A percentile compares a stretch with the other conserved stretches of the same genome.
Evolutionary conservation across 2,329 filamentous ascomycete genomes (phyloP).

Genomic region (Botrytis squamosa): DNA sequence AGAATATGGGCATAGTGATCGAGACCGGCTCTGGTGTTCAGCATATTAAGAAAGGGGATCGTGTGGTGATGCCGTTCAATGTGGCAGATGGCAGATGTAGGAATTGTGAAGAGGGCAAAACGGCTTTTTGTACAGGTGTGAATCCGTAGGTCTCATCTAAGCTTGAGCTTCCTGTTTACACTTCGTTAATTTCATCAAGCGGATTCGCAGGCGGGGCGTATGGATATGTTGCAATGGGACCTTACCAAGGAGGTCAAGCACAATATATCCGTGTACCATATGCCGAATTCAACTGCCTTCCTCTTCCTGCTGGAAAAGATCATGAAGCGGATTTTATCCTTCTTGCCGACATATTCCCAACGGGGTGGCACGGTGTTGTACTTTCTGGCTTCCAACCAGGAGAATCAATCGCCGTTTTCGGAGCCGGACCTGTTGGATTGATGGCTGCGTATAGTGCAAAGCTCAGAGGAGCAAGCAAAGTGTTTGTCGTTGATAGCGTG

Average conservation of each 20-base stretch:
- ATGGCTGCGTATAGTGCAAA: conserved; percentile 65
- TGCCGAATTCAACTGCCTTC: conserved; percentile 65
- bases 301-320: conserved; percentile 63
- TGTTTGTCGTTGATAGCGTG: conserved; percentile 64
- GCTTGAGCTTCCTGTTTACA: not conserved
- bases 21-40: conserved; percentile 67
- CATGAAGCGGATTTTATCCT: conserved; percentile 60
- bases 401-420: conserved; percentile 64
- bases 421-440: conserved; percentile 62
- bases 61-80: conserved; percentile 81
- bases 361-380: conserved; percentile 56
- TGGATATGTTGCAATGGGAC: conserved; percentile 62
- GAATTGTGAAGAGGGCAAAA: conserved; percentile 76
- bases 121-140: conserved; percentile 73
- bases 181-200: conserved; percentile 13
- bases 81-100: conserved; percentile 77
- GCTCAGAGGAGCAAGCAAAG: conserved; percentile 58
- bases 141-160: conserved; percentile 44
- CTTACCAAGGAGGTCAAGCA: conserved; percentile 67
- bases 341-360: conserved; percentile 50
- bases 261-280: conserved; percentile 65
- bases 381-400: conserved; percentile 59
- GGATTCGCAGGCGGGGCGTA: conserved; percentile 60
- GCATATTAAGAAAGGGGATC: conserved; percentile 70
- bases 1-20: conserved; percentile 77